Conservation (phyloP, 768 basidiomycete genomes). For the Lactarius psammicola region DNA sequence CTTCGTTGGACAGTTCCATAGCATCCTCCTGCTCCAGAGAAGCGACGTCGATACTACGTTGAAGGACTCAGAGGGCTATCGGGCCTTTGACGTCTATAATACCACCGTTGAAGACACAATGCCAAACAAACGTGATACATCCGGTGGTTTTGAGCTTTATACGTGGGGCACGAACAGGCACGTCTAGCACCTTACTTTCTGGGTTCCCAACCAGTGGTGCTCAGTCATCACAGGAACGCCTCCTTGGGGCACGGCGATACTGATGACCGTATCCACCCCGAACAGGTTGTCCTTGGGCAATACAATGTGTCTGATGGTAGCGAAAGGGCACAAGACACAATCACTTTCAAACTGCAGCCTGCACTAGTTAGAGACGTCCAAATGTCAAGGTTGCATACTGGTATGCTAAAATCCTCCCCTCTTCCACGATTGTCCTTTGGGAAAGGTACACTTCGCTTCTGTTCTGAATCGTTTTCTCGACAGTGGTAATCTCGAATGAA, state of each 20-base stretch:
- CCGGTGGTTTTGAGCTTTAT: constrained; percentile 56
- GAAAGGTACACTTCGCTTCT: background rate
- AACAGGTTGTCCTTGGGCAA: constrained; percentile 57
- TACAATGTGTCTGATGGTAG: constrained; percentile 10
- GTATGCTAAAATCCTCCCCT: constrained; percentile 36
- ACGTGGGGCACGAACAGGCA: constrained; percentile 79
- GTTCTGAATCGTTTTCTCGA: background rate
- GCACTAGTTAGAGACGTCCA: constrained; percentile 61
- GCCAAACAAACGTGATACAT: constrained; percentile 4
- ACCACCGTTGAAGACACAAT: constrained; percentile 27
- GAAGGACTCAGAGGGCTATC: constrained; percentile 87
- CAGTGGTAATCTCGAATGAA: constrained; percentile 72
- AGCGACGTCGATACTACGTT: constrained; percentile 66
- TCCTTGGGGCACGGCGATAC: constrained; percentile 82
- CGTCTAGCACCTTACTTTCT: background rate
- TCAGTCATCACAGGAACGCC: constrained; percentile 58
- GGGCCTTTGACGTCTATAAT: constrained; percentile 91
- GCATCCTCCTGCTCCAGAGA: constrained; percentile 71
- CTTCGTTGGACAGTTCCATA: constrained; percentile 34
- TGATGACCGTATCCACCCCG: constrained; percentile 75
- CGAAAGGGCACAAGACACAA: constrained; percentile 27
- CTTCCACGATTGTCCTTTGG: background rate
- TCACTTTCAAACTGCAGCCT: constrained; percentile 57
- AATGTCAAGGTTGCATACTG: constrained; percentile 93
- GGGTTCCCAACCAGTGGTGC: background rate